Base-by-base conservation (phyloP, 2,329 filamentous ascomycete species). In the Apiospora kogelbergensis region DNA sequence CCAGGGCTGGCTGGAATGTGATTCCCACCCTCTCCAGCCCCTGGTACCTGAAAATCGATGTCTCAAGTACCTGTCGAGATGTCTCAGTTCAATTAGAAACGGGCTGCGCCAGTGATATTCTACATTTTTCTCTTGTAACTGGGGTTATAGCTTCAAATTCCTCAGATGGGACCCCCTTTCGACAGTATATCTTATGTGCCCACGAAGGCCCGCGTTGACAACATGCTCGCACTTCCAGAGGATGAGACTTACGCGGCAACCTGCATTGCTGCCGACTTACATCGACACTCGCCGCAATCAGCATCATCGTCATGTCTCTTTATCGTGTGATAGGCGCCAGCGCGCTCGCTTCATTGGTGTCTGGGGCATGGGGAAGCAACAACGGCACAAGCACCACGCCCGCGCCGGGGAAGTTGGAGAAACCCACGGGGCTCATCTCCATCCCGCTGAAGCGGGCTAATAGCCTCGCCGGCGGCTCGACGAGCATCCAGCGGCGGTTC, bases 361-460 rank as follows among this genome's bases (percentile, higher is more conserved):
- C 30, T 4, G 10, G 53, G 33, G 30, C 53, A 6, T 37, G 17
- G 53, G 53, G 30, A 7, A 6, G 37, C 3, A 9, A 60, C 22
- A 20, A 3, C 24, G 15, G 26, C 24, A 17, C 24, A 2, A 48
- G 22, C 48, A 57, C 41, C 26, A 15, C 24, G 6, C 20, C 68
- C 17, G 70, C 73, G 17, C 68, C 69, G 6, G 71, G 74, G 26
- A 60, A 57, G 7, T 67, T 71, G 30, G 73, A 70, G 40, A 66
- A 70, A 40, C 6, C 71, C 1, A 44, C 65, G 13, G 67, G 74
- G 65, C 70, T 78, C 45, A 68, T 78, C 1, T 65, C 76, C 2
- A 69, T 78, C 6, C 76, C 77, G n/a, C 70, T 79, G 22, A 72
- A 64, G 57, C 74, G 76, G 2, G 67, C 77, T 11, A 73, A 77